Evolutionary conservation across 2,329 filamentous ascomycete genomes (phyloP), one percentile per base, ranked within the genome.

Genomic region (Chrysosporium queenslandicum): DNA sequence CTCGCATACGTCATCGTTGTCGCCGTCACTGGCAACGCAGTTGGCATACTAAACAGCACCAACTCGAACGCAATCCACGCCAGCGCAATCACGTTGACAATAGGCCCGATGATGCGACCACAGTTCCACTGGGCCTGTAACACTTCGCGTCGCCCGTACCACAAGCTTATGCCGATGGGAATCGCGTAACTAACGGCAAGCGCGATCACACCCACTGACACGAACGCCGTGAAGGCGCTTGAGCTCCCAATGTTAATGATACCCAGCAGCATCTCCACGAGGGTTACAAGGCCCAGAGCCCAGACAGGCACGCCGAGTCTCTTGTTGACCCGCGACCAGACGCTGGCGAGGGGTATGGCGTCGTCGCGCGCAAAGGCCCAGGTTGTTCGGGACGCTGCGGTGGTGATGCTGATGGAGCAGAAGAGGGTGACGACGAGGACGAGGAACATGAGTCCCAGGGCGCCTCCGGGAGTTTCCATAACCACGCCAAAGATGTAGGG

Each of bases 1-100:
- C 71, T 71, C 1, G 77, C 77, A 59, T 81, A 81, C 56, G 80
- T 81, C 66, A 77, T 79, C 49, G 73, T 74, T 0, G 67, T 72
- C 0, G 68, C 68, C 1, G 71, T 77, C 53, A 78, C 76, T 2
- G 78, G 77, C 46, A 77, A 65, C 25, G 73, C 73, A 12, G 71
- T 74, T 1, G 79, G 79, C 64, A 71, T 72, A 34, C 71, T 76
- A 61, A 80, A 81, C 2, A 81, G 59, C 1, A 79, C 69, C 29
- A 77, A 57, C 59, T 78, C 74, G 53, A 78, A 78, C 2, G 59
- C 52, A 54, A 78, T 78, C 76, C 76, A 79, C 2, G 63, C 56
- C 2, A 79, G 55, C 0, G 77, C 14, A 74, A 55, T 40, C 29
- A 53, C 39, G 45, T 55, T 55, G n/a, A 43, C 68, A 0, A 65